Percentiles rank a stretch among this genome's conserved stretches.
phyloP scores from a whole-genome alignment of 805 yeast genomes.

The Nakazawaea ernobii region DNA sequence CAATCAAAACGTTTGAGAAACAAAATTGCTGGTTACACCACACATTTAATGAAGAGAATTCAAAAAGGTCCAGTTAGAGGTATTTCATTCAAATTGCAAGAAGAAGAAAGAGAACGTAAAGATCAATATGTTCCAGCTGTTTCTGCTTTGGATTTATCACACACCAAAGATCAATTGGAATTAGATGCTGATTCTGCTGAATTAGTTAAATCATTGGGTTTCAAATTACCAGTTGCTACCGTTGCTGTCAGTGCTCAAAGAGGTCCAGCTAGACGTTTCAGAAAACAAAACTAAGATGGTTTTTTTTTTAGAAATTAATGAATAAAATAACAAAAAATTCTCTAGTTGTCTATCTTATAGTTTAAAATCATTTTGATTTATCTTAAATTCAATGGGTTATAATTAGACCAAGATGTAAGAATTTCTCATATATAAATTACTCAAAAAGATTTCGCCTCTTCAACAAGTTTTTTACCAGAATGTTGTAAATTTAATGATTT shows the following conservation, averaged over 20 bases:
- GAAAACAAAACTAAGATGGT: constrained; percentile 69
- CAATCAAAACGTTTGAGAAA: constrained; percentile 99
- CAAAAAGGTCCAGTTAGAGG: constrained; percentile 99
- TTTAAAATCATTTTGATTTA: too few relatives aligned
- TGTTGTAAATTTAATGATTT: constrained; percentile 31
- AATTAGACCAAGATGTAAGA: background rate
- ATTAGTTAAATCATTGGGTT: constrained; percentile 90
- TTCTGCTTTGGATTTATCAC: constrained; percentile 97
- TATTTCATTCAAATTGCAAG: constrained; percentile 99
- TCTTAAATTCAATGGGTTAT: too few relatives aligned
- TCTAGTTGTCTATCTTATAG: too few relatives aligned
- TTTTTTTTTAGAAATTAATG: background rate
- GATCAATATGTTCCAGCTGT: constrained; percentile 99
- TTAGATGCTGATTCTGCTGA: constrained; percentile 96
- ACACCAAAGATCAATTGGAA: constrained; percentile 93
- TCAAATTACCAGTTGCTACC: constrained; percentile 81
- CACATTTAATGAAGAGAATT: constrained; percentile 99
- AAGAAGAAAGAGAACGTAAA: constrained; percentile 99
- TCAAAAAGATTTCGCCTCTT: constrained; percentile 16
- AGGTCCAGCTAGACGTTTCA: constrained; percentile 82
- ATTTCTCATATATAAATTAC: constrained; percentile 2
- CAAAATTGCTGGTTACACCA: constrained; percentile 99
- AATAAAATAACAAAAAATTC: too few relatives aligned
- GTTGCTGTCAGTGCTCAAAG: constrained; percentile 86
- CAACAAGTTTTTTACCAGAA: constrained; percentile 35